These are phyloP conservation scores for Yamadazyma atlantica DNA, from an alignment of 1,139 yeast species.

Conservation along the genomic window DNA sequence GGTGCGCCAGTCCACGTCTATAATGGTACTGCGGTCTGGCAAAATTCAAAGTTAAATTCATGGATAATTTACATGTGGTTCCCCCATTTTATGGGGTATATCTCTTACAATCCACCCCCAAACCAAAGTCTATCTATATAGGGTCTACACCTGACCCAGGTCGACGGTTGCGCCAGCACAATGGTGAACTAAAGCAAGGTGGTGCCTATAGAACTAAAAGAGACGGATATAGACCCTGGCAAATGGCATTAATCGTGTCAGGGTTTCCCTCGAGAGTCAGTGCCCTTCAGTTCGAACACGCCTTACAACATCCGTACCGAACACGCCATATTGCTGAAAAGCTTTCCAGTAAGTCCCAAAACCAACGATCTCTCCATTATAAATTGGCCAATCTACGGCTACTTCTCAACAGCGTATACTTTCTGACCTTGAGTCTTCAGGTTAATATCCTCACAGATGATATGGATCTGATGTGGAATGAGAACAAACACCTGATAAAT, in stretches of 20 bases:
- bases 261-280: conserved; percentile 73
- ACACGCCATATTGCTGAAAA: conserved; percentile 55
- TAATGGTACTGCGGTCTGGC: too few relatives aligned
- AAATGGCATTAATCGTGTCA: conserved; percentile 57
- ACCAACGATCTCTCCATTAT: conserved; percentile 37
- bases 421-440: conserved; percentile 39
- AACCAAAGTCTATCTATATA: conserved; percentile 59
- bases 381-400: conserved; percentile 53
- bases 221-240: conserved; percentile 69
- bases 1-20: too few relatives aligned
- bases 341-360: conserved; percentile 20
- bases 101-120: conserved; percentile 56
- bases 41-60: not conserved
- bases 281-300: conserved; percentile 75
- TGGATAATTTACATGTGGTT: not conserved
- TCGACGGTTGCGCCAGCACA: conserved; percentile 71
- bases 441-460: conserved; percentile 37
- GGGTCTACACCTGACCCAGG: conserved; percentile 80
- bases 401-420: conserved; percentile 41
- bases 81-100: conserved; percentile 65
- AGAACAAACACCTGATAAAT: conserved; percentile 26
- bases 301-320: conserved; percentile 71
- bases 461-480: conserved; percentile 25
- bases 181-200: conserved; percentile 60
- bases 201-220: conserved; percentile 69